Base-by-base conservation (phyloP, 257 asterid species). In the Solanum arcanum region DNA sequence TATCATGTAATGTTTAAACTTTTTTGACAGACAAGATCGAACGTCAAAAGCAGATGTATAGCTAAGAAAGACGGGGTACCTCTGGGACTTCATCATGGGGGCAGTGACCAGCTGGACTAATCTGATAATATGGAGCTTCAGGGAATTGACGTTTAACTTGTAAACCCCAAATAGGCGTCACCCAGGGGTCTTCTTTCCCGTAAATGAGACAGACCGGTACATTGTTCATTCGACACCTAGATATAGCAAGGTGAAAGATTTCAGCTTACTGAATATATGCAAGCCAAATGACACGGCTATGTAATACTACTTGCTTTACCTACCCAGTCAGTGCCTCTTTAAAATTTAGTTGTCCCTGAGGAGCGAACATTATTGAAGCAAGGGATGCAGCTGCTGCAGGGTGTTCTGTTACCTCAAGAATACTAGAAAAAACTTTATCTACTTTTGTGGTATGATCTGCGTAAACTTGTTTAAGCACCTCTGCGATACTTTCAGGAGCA, bases 51-150 rank as follows among this genome's bases (percentile, higher is more conserved):
- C 62, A 47, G 66, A 29, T 80, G 44, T 20, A 47, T 20, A 20
- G 62, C 60, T 35, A 25, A 47, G 77, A 68, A 72, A 25, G 52
- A 87, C 31, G 29, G 75, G 47, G 3, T 92, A 96, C 99, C 99
- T 97, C 99, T 31, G 98, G 97, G 87, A 97, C 98, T 91, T 97
- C 99, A 81, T 97, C 99, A 86, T 95, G 99, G 73, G 99, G 99
- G 93, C 99, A 97, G 90, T 97, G 99, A 86, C 99, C 99, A 56
- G 99, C 98, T 1, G 99, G 99, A 86, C 96, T 97, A 15, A 97
- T 95, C 91, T 94, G 98, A 69, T 97, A 97, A 86, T 93, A 97
- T 47, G 98, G 98, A 88, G 95, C 97, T 83, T 94, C 92, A 0
- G 96, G 98, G 59, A 97, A 87, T 86, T 91, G 95, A 7, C 86